Base-by-base conservation (phyloP, 2,329 filamentous ascomycete genomes). In the Septoria linicola region DNA sequence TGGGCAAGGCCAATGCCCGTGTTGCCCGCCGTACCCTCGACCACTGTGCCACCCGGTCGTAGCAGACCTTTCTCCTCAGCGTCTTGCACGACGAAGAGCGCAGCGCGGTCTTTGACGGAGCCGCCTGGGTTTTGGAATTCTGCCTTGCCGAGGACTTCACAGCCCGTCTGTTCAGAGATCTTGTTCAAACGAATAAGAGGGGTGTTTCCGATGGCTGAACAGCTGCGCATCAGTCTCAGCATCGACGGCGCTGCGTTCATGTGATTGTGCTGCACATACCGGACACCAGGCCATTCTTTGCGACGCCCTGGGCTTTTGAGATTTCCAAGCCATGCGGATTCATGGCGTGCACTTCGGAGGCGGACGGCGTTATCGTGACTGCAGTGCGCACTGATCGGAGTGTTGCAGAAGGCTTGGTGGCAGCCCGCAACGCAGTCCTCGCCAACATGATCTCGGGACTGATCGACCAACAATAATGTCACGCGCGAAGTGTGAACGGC, bases 81-180 rank as follows among this genome's bases (percentile, higher is more conserved):
- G 75, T 96, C 87, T 66, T 89, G 85, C 62, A 99, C 89, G 4
- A 97, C 88, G 74, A 89, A 99, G 41, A 96, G 82, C 3, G 93
- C 93, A 2, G 93, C 93, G 58, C 93, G 88, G 74, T 99, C 93
- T 76, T 99, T 99, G 70, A 99, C 86, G 48, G 86, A 91, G 53
- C 93, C 93, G 61, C 93, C 93, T 1, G 93, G 93, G 77, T 99
- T 99, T 79, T 95, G 93, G 76, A 99, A 99, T 71, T 99, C 93
- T 64, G 93, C 91, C 73, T 99, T 99, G 66, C 92, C 93, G 34
- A 97, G 84, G 52, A 99, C 78, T 63, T 95, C 88, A 79, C 93
- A 97, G 59, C 91, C 90, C 0, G 93, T 97, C 67, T 95, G 81
- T 54, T 89, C 83, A 34, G 92, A 97, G 61, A 97, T 84, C 55